Evolutionary conservation across 331 rosid genomes (phyloP), one percentile per base, ranked within the genome.

Genomic region (Arachis monticola): DNA sequence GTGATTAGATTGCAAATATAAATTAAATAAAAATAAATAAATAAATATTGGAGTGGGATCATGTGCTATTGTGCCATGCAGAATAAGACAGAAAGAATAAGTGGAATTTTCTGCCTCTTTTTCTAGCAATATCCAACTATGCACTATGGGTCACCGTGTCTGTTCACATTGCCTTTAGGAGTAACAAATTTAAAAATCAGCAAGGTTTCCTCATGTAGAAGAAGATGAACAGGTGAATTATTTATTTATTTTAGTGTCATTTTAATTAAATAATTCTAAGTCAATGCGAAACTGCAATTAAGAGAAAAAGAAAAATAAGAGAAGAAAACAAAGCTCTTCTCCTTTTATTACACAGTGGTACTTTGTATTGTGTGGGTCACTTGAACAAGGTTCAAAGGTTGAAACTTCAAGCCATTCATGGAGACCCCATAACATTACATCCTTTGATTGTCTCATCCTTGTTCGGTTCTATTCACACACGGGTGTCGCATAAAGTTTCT

Each of bases 401-500:
- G 56, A 10, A 47, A 48, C 53, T 32, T 32, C 3, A 48, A 35
- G 31, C 46, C 73, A 58, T 77, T 79, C 57, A 75, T 78, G 85
- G 75, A 77, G 56, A 78, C 72, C 75, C 83, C 41, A 31, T 72
- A 67, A 17, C 22, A 17, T 17, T 17, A 47, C 46, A 13, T 57
- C 57, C 10, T 12, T 12, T 40, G 73, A 46, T 10, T 59, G 53
- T 63, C 78, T 60, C 62, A 12, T 30, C 3, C 38, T 32, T 32
- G 38, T 32, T 32, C 38, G 2, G 27, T 41, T 50, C 56, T 35
- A n/a, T 17, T 14, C 68, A 14, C 73, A 40, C 74, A 62, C 80
- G 80, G 53, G 61, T 78, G 83, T 65, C 52, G 17, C 69, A 8
- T 74, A 74, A 61, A 55, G 56, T 27, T 52, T 13, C 74, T 82